Conservation (phyloP, 371 early-diverging fungal genomes). For the Amoeboradix gromovi region DNA sequence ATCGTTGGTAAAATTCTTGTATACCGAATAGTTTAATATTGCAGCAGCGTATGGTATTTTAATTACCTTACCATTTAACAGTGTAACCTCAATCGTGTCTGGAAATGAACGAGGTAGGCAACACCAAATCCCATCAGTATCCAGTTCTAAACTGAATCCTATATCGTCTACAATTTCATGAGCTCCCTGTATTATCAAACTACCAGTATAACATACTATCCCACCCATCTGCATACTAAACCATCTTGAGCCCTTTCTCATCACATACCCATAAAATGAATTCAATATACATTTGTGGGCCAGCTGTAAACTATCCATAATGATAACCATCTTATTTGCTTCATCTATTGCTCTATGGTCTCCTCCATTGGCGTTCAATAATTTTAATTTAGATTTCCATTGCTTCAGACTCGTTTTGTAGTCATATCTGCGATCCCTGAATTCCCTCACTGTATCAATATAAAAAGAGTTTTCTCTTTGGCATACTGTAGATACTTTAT, state of each 20-base stretch:
- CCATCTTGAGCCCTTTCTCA: slow-evolving; percentile 98
- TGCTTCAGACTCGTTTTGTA: slow-evolving; percentile 80
- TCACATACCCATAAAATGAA: slow-evolving; percentile 98
- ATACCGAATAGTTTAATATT: slow-evolving; percentile 92
- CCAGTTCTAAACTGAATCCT: slow-evolving; percentile 88
- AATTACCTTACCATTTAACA: slow-evolving; percentile 40
- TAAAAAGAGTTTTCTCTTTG: slow-evolving; percentile 98
- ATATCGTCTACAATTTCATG: slow-evolving; percentile 69
- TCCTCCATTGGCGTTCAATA: slow-evolving; percentile 26
- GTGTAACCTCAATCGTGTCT: slow-evolving; percentile 52
- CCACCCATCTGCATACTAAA: slow-evolving; percentile 99
- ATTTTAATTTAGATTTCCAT: slow-evolving; percentile 56
- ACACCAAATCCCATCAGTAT: slow-evolving; percentile 99
- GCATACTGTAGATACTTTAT: slow-evolving; percentile 35
- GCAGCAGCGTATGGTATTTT: slow-evolving; percentile 79
- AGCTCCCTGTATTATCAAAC: slow-evolving; percentile 88
- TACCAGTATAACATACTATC: slow-evolving; percentile 88
- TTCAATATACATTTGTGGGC: slow-evolving; percentile 93
- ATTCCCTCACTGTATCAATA: slow-evolving; percentile 83
- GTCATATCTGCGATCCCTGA: slow-evolving; percentile 93
- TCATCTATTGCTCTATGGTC: slow-evolving; percentile 44
- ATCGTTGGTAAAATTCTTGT: slow-evolving; percentile 84
- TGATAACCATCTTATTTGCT: slow-evolving; percentile 67
- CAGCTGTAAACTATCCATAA: slow-evolving; percentile 89
- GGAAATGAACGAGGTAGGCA: slow-evolving; percentile 80